Evolutionary conservation across 192 early-diverging fungal species (phyloP), one percentile per base, ranked within the genome.

Genomic region (Gryganskiella cystojenkinii): DNA sequence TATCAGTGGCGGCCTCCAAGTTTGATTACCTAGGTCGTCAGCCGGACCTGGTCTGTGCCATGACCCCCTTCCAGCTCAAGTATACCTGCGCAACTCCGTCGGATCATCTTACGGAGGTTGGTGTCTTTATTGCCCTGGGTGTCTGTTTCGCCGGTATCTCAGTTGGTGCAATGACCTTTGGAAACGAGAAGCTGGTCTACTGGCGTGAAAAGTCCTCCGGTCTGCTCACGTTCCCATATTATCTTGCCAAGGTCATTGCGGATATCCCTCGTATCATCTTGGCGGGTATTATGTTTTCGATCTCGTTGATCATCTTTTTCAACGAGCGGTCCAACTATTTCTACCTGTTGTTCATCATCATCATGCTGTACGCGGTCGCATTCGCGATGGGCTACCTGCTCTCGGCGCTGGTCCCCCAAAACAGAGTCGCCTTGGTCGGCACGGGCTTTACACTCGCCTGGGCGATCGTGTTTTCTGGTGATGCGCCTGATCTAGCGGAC

Each of bases 371-470:
- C 70, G 79, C 81, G 11, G 72, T 71, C 14, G 81, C 89, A 11
- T 91, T 89, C 73, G 72, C 85, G 0, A 84, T 90, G 81, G 90
- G 84, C 0, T 91, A 91, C 69, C 64, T 82, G 22, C 56, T 90
- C 25, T 90, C 89, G 19, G 71, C 82, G 6, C 31, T 83, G 15
- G 61, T 90, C 44, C 55, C 74, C 4, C 70, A 72, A 20, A 40
- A 62, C 4, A 42, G 76, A n/a, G 74, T 87, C 2, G 64, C 85
- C 6, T 64, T 91, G 25, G 79, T 82, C 17, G 80, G 86, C 17
- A 90, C 89, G 27, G 90, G 86, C 13, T 88, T 90, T 44, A 82
- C 88, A 11, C 72, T 91, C 5, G 83, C 85, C 1, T 91, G 89
- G 89, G 79, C 84, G n/a, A 73, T 91, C 45, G 81, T 73, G 50